phyloP scores from a whole-genome alignment of 2,329 filamentous ascomycete genomes.

The Tolypocladium guangdongense region DNA sequence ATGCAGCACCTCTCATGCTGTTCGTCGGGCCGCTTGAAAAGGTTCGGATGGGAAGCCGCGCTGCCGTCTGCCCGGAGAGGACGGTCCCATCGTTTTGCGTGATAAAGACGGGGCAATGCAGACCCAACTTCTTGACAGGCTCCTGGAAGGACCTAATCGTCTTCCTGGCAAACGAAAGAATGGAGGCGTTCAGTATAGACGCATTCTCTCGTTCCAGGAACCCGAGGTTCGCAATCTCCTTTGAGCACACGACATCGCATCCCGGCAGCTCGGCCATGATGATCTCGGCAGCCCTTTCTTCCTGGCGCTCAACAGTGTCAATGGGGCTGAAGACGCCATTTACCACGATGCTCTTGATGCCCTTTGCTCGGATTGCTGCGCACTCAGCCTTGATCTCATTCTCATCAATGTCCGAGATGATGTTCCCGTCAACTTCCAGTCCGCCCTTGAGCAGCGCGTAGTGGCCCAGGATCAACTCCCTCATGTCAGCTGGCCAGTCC shows the following conservation, averaged over 20 bases:
- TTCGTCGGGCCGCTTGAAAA: constrained; percentile 56
- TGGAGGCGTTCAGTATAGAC: constrained; percentile 52
- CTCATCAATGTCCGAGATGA: constrained; percentile 34
- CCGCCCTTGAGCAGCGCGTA: constrained; percentile 36
- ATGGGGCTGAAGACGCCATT: constrained; percentile 43
- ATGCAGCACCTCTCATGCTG: constrained; percentile 52
- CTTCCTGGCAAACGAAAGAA: constrained; percentile 43
- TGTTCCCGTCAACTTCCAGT: constrained; percentile 37
- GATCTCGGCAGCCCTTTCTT: constrained; percentile 35
- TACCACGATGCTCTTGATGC: constrained; percentile 36
- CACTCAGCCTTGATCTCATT: constrained; percentile 28
- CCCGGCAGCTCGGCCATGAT: constrained; percentile 27
- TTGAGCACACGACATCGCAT: constrained; percentile 36
- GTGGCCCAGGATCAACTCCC: constrained; percentile 33
- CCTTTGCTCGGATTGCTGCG: constrained; percentile 24
- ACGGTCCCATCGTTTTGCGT: constrained; percentile 56
- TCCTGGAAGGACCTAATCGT: constrained; percentile 46
- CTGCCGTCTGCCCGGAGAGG: constrained; percentile 39
- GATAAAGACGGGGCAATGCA: constrained; percentile 46
- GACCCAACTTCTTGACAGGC: constrained; percentile 36
- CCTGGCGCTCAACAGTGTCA: constrained; percentile 35
- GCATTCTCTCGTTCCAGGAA: constrained; percentile 56
- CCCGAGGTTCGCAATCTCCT: constrained; percentile 40
- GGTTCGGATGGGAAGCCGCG: constrained; percentile 46
- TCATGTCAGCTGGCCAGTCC: constrained; percentile 41